phyloP scores from a whole-genome alignment of 495 filamentous ascomycete genomes.

The Aspergillus sclerotioniger region DNA sequence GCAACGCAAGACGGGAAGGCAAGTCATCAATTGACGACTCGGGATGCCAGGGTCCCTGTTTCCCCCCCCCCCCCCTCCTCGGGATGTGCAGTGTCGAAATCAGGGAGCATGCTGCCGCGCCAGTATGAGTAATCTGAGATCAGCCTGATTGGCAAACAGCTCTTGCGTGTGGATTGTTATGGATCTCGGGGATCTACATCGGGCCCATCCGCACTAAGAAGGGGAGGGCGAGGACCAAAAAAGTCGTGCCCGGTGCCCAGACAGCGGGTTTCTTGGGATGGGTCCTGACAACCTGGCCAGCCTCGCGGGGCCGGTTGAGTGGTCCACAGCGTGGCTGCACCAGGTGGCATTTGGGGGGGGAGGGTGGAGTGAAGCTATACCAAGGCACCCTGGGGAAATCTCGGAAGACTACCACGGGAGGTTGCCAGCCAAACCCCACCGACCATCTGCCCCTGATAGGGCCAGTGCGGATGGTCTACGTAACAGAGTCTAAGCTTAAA shows the following conservation, averaged over 20 bases:
- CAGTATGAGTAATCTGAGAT: constrained; percentile 1
- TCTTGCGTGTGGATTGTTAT: neutral
- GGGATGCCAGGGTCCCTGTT: neutral
- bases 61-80: neutral
- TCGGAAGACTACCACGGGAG: too few species aligned
- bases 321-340: neutral
- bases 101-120: neutral
- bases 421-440: too few species aligned
- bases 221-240: neutral
- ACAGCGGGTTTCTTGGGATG: neutral
- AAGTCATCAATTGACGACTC: neutral
- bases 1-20: neutral
- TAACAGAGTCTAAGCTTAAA: neutral
- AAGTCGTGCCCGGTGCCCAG: constrained; percentile 3
- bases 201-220: neutral
- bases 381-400: neutral
- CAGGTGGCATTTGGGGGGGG: neutral
- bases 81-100: neutral
- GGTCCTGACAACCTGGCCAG: neutral
- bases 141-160: neutral
- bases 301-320: neutral
- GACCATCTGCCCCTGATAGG: neutral
- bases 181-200: constrained; percentile 7
- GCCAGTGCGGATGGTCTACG: neutral
- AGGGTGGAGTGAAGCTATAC: neutral